A percentile compares a stretch with the other conserved stretches of the same genome.
These are phyloP conservation scores for Brassica rapa DNA, from an alignment of 345 rosid species.

Conservation along the genomic window DNA sequence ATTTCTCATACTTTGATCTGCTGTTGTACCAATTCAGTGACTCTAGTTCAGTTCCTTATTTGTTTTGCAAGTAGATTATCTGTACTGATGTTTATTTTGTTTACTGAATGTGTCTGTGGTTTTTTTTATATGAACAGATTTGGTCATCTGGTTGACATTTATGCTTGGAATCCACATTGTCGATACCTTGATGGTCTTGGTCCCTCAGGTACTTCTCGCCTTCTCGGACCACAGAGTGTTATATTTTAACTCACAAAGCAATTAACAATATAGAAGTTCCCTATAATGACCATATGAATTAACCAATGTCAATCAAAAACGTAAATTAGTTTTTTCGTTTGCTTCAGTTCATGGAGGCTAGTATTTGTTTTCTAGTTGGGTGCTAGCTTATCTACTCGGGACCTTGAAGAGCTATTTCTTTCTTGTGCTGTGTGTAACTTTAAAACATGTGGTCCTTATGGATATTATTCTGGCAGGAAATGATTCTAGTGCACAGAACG, in stretches of 20 bases:
- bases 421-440: not conserved
- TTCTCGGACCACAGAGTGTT: slow-evolving; percentile 3
- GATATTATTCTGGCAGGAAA: slow-evolving; percentile 54
- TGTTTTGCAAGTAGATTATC: slow-evolving; percentile 2
- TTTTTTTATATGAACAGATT: slow-evolving; percentile 48
- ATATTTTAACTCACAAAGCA: not conserved
- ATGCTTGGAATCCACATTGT: slow-evolving; percentile 96
- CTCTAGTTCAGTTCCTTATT: not conserved
- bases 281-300: not conserved
- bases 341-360: not conserved
- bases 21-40: slow-evolving; percentile 12
- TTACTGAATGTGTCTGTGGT: not conserved
- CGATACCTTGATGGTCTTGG: slow-evolving; percentile 84
- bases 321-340: not conserved
- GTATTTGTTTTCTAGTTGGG: not conserved
- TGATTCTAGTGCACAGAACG: slow-evolving; percentile 85
- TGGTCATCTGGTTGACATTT: slow-evolving; percentile 86
- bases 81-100: not conserved
- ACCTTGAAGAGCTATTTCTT: slow-evolving; percentile 9
- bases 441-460: slow-evolving; percentile 11
- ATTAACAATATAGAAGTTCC: not conserved
- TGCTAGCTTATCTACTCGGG: slow-evolving; percentile 17
- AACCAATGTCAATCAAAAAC: slow-evolving; percentile 4
- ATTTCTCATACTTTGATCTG: slow-evolving; percentile 14
- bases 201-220: slow-evolving; percentile 70